Percentiles rank a stretch among this genome's conserved stretches.
These are phyloP conservation scores for Taphrina confusa DNA, from an alignment of 1,139 yeast genomes.

Conservation along the genomic window DNA sequence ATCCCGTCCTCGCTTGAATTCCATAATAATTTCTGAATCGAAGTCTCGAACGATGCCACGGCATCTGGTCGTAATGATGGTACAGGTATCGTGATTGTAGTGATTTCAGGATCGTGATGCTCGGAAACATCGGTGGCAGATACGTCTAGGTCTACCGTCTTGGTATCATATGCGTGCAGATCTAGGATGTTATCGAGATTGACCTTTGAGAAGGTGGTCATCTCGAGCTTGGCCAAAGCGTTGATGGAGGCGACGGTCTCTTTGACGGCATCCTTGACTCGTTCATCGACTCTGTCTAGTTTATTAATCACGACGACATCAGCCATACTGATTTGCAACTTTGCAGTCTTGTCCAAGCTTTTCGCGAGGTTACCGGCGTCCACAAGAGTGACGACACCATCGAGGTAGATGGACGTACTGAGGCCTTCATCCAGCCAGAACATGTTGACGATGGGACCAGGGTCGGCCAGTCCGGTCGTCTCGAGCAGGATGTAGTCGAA, in stretches of 20 bases:
- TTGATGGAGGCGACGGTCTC: slow-evolving; percentile 61
- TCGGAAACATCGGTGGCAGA: neutral
- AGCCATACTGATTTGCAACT: slow-evolving; percentile 76
- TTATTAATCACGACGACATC: slow-evolving; percentile 80
- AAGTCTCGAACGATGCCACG: slow-evolving; percentile 56
- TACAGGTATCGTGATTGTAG: slow-evolving; percentile 62
- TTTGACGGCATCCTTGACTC: slow-evolving; percentile 43
- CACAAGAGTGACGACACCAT: slow-evolving; percentile 89
- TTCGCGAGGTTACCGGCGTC: slow-evolving; percentile 70
- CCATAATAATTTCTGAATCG: slow-evolving; percentile 72
- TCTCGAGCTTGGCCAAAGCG: slow-evolving; percentile 63
- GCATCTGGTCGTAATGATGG: slow-evolving; percentile 49
- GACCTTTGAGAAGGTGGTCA: slow-evolving; percentile 73
- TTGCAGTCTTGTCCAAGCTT: slow-evolving; percentile 61
- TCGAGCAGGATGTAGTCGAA: slow-evolving; percentile 89
- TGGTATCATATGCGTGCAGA: slow-evolving; percentile 72
- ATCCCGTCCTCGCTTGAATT: slow-evolving; percentile 48
- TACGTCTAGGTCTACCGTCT: slow-evolving; percentile 44
- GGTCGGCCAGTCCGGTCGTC: slow-evolving; percentile 98
- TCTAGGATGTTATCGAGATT: slow-evolving; percentile 62
- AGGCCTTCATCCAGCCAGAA: slow-evolving; percentile 95
- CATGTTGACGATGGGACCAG: slow-evolving; percentile 93
- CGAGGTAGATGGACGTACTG: slow-evolving; percentile 79
- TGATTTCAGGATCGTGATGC: slow-evolving; percentile 51
- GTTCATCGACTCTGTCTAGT: slow-evolving; percentile 54